Conservation (phyloP, 768 basidiomycete genomes). For the Collybia mongolica region DNA sequence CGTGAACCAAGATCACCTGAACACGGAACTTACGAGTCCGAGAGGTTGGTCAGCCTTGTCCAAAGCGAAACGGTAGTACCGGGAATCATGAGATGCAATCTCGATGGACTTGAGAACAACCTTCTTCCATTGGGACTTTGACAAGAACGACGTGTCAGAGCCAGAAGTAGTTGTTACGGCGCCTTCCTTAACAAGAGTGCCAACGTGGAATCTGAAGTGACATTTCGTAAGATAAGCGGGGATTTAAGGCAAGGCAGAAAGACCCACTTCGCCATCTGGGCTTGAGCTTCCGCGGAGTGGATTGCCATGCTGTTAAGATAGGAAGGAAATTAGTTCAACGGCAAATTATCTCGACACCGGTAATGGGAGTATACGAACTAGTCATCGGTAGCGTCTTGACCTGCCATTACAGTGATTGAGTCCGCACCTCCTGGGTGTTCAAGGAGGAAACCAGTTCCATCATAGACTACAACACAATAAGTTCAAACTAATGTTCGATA, state of each 20-base stretch:
- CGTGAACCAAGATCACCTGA: background rate
- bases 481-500: background rate
- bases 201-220: conserved; percentile 8
- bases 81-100: conserved; percentile 45
- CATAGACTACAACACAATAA: conserved; percentile 36
- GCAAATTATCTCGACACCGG: background rate
- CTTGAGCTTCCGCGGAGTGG: conserved; percentile 51
- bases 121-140: conserved; percentile 46
- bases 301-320: conserved; percentile 39
- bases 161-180: conserved; percentile 12
- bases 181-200: conserved; percentile 7
- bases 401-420: conserved; percentile 54
- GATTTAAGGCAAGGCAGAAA: background rate
- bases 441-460: conserved; percentile 46
- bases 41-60: conserved; percentile 36
- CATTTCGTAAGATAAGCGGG: background rate
- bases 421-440: conserved; percentile 61
- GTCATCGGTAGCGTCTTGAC: conserved; percentile 62
- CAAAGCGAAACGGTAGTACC: conserved; percentile 49
- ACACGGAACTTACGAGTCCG: conserved; percentile 31
- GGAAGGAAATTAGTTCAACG: background rate
- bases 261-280: conserved; percentile 39
- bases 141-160: conserved; percentile 30
- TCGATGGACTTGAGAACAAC: conserved; percentile 35
- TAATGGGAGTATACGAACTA: conserved; percentile 26